A percentile compares a stretch with the other conserved stretches of the same genome.
These are phyloP conservation scores for Ganoderma leucocontextum DNA, from an alignment of 1,284 basidiomycete species.

Conservation along the genomic window DNA sequence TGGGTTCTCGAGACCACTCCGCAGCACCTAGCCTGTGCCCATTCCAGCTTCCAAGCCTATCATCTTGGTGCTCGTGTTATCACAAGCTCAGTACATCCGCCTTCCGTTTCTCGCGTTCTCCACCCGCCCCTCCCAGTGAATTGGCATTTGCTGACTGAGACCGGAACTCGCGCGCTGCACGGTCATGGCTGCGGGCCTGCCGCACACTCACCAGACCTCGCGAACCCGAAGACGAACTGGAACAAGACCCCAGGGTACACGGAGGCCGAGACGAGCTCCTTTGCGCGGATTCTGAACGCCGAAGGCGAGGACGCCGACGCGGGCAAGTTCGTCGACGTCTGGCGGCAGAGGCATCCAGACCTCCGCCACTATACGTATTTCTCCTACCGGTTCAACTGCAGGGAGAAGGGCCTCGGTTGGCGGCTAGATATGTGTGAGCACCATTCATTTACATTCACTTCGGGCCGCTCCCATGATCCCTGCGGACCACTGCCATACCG, in stretches of 20 bases:
- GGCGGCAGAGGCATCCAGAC: conserved; percentile 80
- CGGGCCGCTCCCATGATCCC: too few relatives aligned
- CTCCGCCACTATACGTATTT: conserved; percentile 84
- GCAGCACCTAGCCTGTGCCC: not conserved
- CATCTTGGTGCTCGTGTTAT: not conserved
- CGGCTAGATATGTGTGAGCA: conserved; percentile 83
- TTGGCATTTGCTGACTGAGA: not conserved
- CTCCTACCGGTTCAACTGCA: conserved; percentile 84
- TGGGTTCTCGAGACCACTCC: not conserved
- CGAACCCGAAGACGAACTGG: conserved; percentile 76
- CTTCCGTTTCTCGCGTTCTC: conserved; percentile 1
- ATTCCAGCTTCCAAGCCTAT: not conserved
- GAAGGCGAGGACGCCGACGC: conserved; percentile 38
- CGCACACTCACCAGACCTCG: conserved; percentile 56
- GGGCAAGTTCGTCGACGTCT: conserved; percentile 78
- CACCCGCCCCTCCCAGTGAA: not conserved
- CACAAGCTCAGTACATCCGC: not conserved
- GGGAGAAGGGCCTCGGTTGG: conserved; percentile 87
- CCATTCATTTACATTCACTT: conserved; percentile 13
- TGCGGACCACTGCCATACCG: not conserved
- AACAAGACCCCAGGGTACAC: conserved; percentile 86
- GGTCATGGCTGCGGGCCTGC: not conserved
- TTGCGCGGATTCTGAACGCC: conserved; percentile 63
- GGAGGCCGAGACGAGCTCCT: conserved; percentile 78
- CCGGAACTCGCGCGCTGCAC: not conserved